These are phyloP conservation scores for Rhododendron kiyosumense DNA, from an alignment of 148 eudicot species.

Conservation along the genomic window DNA sequence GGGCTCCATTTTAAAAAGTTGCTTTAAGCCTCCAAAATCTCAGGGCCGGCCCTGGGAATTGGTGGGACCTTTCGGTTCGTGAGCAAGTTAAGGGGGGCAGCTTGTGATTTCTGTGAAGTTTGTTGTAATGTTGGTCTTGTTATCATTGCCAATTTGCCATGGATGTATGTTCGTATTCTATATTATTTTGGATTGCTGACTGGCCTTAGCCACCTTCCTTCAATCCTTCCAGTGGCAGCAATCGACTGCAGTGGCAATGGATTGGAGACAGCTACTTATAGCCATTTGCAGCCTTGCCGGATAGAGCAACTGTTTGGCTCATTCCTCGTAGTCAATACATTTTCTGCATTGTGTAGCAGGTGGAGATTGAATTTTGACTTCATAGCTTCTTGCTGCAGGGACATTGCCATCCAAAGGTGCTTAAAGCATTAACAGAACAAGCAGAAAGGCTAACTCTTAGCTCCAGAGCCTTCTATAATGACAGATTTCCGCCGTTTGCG, in stretches of 20 bases:
- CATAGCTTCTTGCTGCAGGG: conserved; percentile 51
- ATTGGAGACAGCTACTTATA: not conserved
- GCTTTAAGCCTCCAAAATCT: too few species aligned
- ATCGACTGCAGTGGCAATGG: not conserved
- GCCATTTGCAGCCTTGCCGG: not conserved
- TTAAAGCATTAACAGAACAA: conserved; percentile 75
- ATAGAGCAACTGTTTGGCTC: not conserved
- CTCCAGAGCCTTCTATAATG: conserved; percentile 96
- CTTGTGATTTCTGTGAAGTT: not conserved
- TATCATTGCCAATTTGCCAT: not conserved
- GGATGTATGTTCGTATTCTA: not conserved
- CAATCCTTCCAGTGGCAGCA: not conserved
- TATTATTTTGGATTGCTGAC: not conserved
- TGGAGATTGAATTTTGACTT: not conserved
- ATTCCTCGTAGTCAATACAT: not conserved
- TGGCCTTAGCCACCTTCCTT: not conserved
- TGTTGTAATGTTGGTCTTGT: not conserved
- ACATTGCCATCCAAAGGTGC: conserved; percentile 90
- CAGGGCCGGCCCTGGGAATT: not conserved
- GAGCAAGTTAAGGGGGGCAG: not conserved
- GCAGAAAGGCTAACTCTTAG: conserved; percentile 84
- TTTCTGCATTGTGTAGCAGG: not conserved
- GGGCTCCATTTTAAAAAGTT: too few species aligned
- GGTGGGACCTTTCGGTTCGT: not conserved
- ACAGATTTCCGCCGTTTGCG: conserved; percentile 79